Percentiles rank a stretch among this genome's conserved stretches.
These are phyloP conservation scores for Penicillium frequentans DNA, from an alignment of 2,329 filamentous ascomycete species.

Conservation along the genomic window DNA sequence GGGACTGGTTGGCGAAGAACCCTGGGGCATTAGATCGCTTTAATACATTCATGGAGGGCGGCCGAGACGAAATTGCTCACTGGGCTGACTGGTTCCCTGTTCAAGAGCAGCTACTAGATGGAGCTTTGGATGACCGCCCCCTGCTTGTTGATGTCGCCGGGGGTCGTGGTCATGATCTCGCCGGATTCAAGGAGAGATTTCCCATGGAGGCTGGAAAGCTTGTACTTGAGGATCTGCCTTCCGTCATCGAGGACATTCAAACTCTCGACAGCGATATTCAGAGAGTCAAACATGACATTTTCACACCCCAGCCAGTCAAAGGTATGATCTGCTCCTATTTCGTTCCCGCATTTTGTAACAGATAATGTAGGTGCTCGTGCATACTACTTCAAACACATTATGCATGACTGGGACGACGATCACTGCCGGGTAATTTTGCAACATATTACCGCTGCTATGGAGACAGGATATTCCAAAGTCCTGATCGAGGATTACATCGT, in stretches of 20 bases:
- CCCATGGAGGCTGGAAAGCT: background rate
- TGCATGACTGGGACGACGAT: background rate
- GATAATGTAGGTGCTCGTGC: background rate
- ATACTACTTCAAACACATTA: background rate
- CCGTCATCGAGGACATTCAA: background rate
- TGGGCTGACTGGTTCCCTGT: background rate
- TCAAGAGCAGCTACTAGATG: background rate
- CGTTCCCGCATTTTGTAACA: background rate
- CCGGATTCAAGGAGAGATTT: background rate
- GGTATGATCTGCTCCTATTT: background rate
- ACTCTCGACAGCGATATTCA: background rate
- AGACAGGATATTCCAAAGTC: background rate
- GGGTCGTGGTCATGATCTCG: background rate
- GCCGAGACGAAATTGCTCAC: background rate
- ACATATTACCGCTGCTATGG: background rate
- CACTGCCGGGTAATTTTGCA: background rate
- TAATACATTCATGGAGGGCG: background rate
- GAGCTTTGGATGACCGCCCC: background rate
- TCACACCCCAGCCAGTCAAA: background rate
- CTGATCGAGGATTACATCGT: background rate
- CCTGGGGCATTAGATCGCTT: background rate
- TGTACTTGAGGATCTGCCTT: background rate
- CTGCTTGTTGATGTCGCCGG: background rate
- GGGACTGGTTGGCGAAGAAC: background rate
- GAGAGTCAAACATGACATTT: background rate